Base-by-base conservation (phyloP, 352 stramenopile genomes). In the Phytophthora boehmeriae region DNA sequence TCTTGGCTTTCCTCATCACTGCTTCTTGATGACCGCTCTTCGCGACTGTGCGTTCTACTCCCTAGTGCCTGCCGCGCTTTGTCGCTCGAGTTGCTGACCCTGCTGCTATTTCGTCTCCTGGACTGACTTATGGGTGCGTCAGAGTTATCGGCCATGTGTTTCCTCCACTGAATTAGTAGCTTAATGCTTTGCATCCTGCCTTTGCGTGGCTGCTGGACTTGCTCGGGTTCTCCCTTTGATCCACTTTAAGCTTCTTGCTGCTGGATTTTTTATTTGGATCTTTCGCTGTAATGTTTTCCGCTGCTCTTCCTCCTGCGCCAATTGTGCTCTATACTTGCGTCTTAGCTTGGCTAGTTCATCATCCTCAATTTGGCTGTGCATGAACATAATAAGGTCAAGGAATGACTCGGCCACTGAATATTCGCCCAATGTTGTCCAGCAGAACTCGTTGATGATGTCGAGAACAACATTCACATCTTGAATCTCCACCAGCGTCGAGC, bases 361-460 rank as follows among this genome's bases (percentile, higher is more conserved):
- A 32, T 91, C 84, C 2, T 83, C 63, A 47, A 93, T 60, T 17
- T 78, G 73, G 19, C 86, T 73, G 60, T 93, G 81, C 45, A 93
- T 54, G 45, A 91, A 93, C 17, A 90, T 44, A 8, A 90, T 75
- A 13, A 93, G 70, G 63, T 93, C 84, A 25, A 89, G 38, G 55
- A 93, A 93, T 0, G 81, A 84, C 60, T 93, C 79, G 5, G 68
- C 76, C 14, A 93, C 78, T 19, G 79, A 90, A 55, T 88, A 89
- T 45, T 93, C 84, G 35, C 67, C 74, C 13, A 91, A 64, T 28
- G 78, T 93, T 43, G 80, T 89, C 62, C 73, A 73, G 62, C 81
- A 91, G 60, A 93, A 93, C 71, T 93, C 84, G 55, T 76, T 78
- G 16, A 93, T 87, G 38, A 93, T 55, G n/a, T 91, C 84, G 5